Evolutionary conservation across 768 basidiomycete genomes (phyloP).

Genomic region (Tylopilus sp.): DNA sequence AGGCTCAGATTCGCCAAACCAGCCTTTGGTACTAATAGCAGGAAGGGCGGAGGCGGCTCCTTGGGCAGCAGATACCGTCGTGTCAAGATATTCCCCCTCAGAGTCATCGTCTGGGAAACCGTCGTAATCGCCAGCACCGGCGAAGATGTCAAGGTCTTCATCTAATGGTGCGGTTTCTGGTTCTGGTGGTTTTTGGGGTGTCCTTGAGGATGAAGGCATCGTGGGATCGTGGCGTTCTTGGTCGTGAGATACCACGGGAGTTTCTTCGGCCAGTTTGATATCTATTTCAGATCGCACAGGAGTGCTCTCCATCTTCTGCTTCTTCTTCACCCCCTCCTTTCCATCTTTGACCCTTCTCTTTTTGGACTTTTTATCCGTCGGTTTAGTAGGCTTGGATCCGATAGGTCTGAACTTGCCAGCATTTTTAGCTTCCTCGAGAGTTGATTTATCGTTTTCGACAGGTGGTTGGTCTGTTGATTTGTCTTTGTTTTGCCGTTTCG

Average conservation of each 20-base stretch:
- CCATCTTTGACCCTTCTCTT: conserved; percentile 44
- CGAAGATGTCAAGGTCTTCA: conserved; percentile 87
- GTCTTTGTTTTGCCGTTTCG: conserved; percentile 42
- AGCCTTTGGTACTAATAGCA: conserved; percentile 27
- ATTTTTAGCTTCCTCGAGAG: conserved; percentile 37
- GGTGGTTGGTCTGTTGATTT: conserved; percentile 8
- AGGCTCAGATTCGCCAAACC: conserved; percentile 45
- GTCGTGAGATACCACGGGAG: not conserved
- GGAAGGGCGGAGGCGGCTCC: conserved; percentile 7
- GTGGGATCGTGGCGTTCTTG: not conserved
- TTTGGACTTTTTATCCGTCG: conserved; percentile 39
- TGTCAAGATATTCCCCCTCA: conserved; percentile 31
- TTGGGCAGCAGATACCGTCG: conserved; percentile 6
- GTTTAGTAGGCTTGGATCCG: conserved; percentile 63
- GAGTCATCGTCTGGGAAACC: conserved; percentile 59
- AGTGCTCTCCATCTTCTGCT: conserved; percentile 42
- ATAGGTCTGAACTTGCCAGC: conserved; percentile 47
- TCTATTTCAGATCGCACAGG: conserved; percentile 15
- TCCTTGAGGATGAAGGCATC: conserved; percentile 8
- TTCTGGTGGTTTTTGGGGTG: conserved; percentile 9
- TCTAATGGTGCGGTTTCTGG: conserved; percentile 27
- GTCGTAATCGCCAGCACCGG: conserved; percentile 78
- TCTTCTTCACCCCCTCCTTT: conserved; percentile 48
- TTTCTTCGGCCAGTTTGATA: not conserved
- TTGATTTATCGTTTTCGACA: conserved; percentile 18